Percentiles rank a stretch among this genome's conserved stretches.
phyloP scores from a whole-genome alignment of 2,329 filamentous ascomycete genomes.

The Thermothelomyces thermophilus region DNA sequence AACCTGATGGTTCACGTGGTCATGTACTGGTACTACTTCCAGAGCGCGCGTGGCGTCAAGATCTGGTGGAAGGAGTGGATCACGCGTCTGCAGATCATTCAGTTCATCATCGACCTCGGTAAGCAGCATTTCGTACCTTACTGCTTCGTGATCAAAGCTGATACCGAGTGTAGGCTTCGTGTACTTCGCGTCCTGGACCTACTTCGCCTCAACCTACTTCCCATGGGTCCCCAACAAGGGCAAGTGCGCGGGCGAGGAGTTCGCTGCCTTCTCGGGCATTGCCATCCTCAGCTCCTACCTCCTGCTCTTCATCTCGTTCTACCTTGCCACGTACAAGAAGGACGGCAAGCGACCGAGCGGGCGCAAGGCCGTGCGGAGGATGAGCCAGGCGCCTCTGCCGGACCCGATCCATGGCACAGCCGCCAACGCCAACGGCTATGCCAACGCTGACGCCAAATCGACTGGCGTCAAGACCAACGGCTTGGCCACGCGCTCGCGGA shows the following conservation, averaged over 20 bases:
- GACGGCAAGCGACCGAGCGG: conserved; percentile 71
- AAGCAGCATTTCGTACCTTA: conserved; percentile 33
- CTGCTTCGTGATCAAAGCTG: not conserved
- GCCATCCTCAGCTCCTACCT: conserved; percentile 91
- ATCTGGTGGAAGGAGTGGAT: conserved; percentile 99
- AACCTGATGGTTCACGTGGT: conserved; percentile 94
- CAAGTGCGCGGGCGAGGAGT: conserved; percentile 90
- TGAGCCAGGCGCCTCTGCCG: conserved; percentile 63
- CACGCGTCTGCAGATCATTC: conserved; percentile 91
- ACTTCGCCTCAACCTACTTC: conserved; percentile 92
- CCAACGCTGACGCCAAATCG: conserved; percentile 29
- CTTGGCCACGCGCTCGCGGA: conserved; percentile 22
- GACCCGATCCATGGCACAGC: conserved; percentile 66
- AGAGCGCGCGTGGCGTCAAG: conserved; percentile 87
- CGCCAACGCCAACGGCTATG: conserved; percentile 52
- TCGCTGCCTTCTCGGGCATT: conserved; percentile 88
- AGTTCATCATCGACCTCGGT: conserved; percentile 96
- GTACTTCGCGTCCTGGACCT: conserved; percentile 99
- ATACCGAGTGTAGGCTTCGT: conserved; percentile 64
- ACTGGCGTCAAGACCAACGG: conserved; percentile 24
- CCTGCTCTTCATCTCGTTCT: conserved; percentile 98
- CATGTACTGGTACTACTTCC: conserved; percentile 99
- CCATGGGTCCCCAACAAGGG: conserved; percentile 75
- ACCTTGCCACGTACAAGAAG: conserved; percentile 93
- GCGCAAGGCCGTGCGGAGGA: conserved; percentile 66